These are phyloP conservation scores for Pilobolus umbonatus DNA, from an alignment of 192 early-diverging fungal species.

Conservation along the genomic window DNA sequence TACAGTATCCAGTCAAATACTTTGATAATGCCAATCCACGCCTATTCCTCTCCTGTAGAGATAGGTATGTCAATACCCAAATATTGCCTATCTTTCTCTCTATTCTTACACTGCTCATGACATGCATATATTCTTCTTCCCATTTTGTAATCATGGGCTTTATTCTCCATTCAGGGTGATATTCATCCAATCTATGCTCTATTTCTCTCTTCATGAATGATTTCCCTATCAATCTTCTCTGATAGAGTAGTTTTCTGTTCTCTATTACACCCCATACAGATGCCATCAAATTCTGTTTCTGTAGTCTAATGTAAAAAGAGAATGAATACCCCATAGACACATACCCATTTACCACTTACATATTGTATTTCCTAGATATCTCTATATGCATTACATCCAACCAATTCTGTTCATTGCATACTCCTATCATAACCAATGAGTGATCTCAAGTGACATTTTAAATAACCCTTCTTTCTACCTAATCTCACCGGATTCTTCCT, in stretches of 20 bases:
- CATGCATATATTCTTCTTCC: slow-evolving; percentile 28
- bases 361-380: slow-evolving; percentile 17
- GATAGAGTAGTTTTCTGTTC: slow-evolving; percentile 22
- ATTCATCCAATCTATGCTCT: slow-evolving; percentile 25
- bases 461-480: slow-evolving; percentile 21
- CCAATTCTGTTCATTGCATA: slow-evolving; percentile 50
- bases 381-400: slow-evolving; percentile 40
- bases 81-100: neutral
- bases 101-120: slow-evolving; percentile 23
- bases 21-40: slow-evolving; percentile 6
- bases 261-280: slow-evolving; percentile 28
- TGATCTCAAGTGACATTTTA: neutral
- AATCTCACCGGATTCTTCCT: slow-evolving; percentile 45
- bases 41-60: slow-evolving; percentile 17
- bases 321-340: neutral
- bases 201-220: slow-evolving; percentile 23
- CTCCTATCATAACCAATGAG: slow-evolving; percentile 25
- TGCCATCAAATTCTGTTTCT: slow-evolving; percentile 12
- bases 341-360: slow-evolving; percentile 11
- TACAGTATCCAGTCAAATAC: slow-evolving; percentile 12
- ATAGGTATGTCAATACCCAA: neutral
- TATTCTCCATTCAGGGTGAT: slow-evolving; percentile 26
- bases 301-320: slow-evolving; percentile 12
- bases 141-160: slow-evolving; percentile 17
- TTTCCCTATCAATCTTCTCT: slow-evolving; percentile 19